Base-by-base conservation (phyloP, 2,329 filamentous ascomycete genomes). In the Diaporthe aspalathi region DNA sequence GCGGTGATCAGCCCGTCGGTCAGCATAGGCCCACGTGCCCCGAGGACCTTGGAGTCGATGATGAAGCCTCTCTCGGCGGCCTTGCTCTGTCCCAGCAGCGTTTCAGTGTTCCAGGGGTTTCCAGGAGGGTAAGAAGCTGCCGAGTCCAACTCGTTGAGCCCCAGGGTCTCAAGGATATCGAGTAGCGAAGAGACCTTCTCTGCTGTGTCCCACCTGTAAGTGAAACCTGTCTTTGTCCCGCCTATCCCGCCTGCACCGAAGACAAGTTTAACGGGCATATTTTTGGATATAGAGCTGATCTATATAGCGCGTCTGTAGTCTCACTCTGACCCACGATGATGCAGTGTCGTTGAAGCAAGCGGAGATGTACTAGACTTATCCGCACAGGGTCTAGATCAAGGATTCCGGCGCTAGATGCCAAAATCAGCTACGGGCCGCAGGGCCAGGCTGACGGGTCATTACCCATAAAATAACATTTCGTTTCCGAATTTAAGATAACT, bases 21-120 rank as follows among this genome's bases (percentile, higher is more conserved):
- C 66, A 83, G 81, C 16, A 70, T 70, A 2, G 79, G 78, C 0
- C 77, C 75, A n/a, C 52, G 49, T 9, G 32, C 9, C 0, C 75
- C 77, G 3, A 62, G 49, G 32, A 81, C 76, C 71, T 83, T 83
- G 24, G 81, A 81, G 69, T 82, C 77, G 20, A 83, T 77, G 2
- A 60, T 65, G 52, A 83, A 81, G 60, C 60, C 60, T 5, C 60
- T 49, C 5, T 50, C 60, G 27, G 49, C 29, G 20, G 45, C 60
- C 14, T 50, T 50, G 14, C 29, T 52, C 52, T 76, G 60, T 16
- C 75, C 76, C 35, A 76, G 40, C 22, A 75, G 50, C 8, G 70
- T 73, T 49, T 77, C 74, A 6, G 74, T 66, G 35, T 76, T 72
- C 69, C 71, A 74, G 2, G 70, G 63, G 69, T 77, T 75, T 40